Evolutionary conservation across 345 rosid genomes (phyloP).

Genomic region (Rhizophora apiculata): DNA sequence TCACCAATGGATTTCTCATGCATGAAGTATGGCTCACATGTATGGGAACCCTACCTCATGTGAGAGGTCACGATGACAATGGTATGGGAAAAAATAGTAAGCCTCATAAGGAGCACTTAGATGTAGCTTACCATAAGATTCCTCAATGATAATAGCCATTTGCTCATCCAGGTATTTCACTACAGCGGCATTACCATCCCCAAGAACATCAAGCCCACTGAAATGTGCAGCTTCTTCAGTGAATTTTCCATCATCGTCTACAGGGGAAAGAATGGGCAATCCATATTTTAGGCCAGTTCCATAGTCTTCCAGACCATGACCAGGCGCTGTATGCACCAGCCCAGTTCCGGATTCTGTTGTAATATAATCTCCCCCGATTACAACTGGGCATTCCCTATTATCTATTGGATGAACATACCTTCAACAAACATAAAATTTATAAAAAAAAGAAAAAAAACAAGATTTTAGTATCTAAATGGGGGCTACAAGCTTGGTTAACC

Average conservation of each 20-base stretch:
- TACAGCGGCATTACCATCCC: slow-evolving; percentile 85
- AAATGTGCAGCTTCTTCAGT: slow-evolving; percentile 89
- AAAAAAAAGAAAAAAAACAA: not conserved
- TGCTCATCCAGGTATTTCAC: slow-evolving; percentile 71
- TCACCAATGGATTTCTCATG: too few relatives aligned
- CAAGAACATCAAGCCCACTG: slow-evolving; percentile 89
- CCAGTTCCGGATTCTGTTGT: slow-evolving; percentile 99
- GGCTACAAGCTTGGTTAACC: not conserved
- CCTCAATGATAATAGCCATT: slow-evolving; percentile 71
- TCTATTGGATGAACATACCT: slow-evolving; percentile 84
- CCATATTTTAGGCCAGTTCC: slow-evolving; percentile 84
- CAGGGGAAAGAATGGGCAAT: slow-evolving; percentile 73
- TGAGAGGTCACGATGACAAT: too few relatives aligned
- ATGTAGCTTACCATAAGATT: slow-evolving; percentile 68
- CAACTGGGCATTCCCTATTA: slow-evolving; percentile 72
- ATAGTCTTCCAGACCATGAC: slow-evolving; percentile 98
- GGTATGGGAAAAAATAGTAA: too few relatives aligned
- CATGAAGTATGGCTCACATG: too few relatives aligned
- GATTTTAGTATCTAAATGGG: slow-evolving; percentile 11
- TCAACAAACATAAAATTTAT: slow-evolving; percentile 23
- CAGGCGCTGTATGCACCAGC: slow-evolving; percentile 97
- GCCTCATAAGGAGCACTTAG: not conserved
- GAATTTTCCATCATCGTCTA: slow-evolving; percentile 85
- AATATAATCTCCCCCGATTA: slow-evolving; percentile 89
- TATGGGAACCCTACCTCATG: too few relatives aligned